Evolutionary conservation across 2,329 filamentous ascomycete species (phyloP).

Genomic region (Sporothrix luriei): DNA sequence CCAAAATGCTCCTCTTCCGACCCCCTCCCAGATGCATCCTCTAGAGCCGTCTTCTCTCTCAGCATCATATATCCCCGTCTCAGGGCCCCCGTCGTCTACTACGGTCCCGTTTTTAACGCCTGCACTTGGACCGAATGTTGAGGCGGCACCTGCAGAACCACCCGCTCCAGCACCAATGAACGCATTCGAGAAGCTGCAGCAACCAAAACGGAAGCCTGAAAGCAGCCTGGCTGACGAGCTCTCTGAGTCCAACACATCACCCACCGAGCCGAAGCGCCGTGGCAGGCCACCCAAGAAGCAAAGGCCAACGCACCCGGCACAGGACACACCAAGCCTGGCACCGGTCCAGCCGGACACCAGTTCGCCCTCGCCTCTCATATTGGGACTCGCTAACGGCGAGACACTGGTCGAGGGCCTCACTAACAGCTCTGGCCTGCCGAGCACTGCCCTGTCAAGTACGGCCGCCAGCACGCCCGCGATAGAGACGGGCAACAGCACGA

Average conservation of each 20-base stretch:
- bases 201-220: slow-evolving; percentile 35
- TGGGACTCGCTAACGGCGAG: background rate
- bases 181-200: slow-evolving; percentile 24
- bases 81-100: background rate
- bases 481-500: background rate
- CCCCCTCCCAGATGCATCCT: background rate
- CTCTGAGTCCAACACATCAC: background rate
- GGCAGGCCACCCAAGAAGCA: slow-evolving; percentile 40
- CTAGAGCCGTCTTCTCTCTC: background rate
- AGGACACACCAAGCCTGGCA: background rate
- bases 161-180: slow-evolving; percentile 7
- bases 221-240: slow-evolving; percentile 16
- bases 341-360: background rate
- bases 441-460: background rate
- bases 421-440: background rate
- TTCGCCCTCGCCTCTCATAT: background rate
- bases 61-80: background rate
- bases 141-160: background rate
- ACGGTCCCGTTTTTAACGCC: background rate
- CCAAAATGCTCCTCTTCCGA: background rate
- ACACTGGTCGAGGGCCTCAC: background rate
- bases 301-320: slow-evolving; percentile 29
- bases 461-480: slow-evolving; percentile 10
- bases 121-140: background rate
- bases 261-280: slow-evolving; percentile 27